Base-by-base conservation (phyloP, 2,329 filamentous ascomycete genomes). In the Curvularia spicifera region DNA sequence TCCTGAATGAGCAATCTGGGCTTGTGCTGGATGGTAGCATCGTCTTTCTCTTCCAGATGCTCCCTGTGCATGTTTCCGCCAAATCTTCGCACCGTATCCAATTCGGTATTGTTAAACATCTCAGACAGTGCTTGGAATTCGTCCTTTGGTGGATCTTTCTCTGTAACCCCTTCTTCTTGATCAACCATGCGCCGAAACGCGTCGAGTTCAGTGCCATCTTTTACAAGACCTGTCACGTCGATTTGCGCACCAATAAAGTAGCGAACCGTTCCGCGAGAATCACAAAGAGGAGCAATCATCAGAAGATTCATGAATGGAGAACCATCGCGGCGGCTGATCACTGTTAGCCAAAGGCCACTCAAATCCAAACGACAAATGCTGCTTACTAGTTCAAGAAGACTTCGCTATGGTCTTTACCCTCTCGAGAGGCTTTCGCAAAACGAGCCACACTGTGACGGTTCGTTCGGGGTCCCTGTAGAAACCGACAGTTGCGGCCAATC, bases 231-330 rank as follows among this genome's bases (percentile, higher is more conserved):
- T 1, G 86, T 89, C 5, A 91, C 82, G 61, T 91, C 89, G 28
- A 91, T 85, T 70, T 91, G 89, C 0, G 89, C 89, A 24, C 89
- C 89, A 53, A 92, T 85, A 68, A 86, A 87, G 71, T 91, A 92
- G 28, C 89, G 83, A 1, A 90, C 82, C 0, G 81, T 80, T 2
- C 89, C 89, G 18, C 85, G 83, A 44, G 84, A 89, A 68, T 92
- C 89, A 63, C 87, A 84, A 0, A 92, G 78, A 0, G 89, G 89
- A 1, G 89, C 87, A n/a, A 86, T 84, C 86, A 91, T 90, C 24
- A 91, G 80, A 2, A 93, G 80, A 60, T 92, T 93, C 83, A 92
- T 88, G 69, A 92, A 92, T 0, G 89, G 88, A 0, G 88, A 89
- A 0, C 89, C 89, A 66, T 92, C 89, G n/a, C 89, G 85, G 31